phyloP scores from a whole-genome alignment of 768 basidiomycete genomes.

The Candolleomyces aberdarensis region DNA sequence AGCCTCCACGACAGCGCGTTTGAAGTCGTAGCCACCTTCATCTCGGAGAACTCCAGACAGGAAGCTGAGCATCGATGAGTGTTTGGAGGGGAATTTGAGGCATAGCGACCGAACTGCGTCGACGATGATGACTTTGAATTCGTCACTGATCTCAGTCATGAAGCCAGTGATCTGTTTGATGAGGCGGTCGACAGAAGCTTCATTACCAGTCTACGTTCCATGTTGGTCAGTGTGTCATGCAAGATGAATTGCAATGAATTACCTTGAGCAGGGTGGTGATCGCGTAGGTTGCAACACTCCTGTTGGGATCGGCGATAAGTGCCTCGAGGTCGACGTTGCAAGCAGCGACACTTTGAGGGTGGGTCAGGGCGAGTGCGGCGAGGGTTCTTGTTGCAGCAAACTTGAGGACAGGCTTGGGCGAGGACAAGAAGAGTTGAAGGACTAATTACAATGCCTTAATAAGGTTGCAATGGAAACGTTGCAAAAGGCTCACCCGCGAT shows the following conservation, averaged over 20 bases:
- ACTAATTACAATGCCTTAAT: slow-evolving; percentile 42
- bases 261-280: slow-evolving; percentile 98
- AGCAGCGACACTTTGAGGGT: slow-evolving; percentile 81
- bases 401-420: slow-evolving; percentile 91
- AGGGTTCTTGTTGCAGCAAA: slow-evolving; percentile 97
- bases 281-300: slow-evolving; percentile 96
- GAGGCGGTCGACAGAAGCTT: slow-evolving; percentile 96
- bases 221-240: background rate
- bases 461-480: background rate
- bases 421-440: slow-evolving; percentile 92
- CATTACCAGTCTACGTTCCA: slow-evolving; percentile 85
- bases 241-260: background rate
- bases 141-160: slow-evolving; percentile 99
- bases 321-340: slow-evolving; percentile 98
- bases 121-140: slow-evolving; percentile 99
- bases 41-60: slow-evolving; percentile 94
- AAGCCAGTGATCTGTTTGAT: slow-evolving; percentile 99
- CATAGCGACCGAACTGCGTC: slow-evolving; percentile 97
- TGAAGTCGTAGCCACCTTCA: slow-evolving; percentile 99
- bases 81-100: slow-evolving; percentile 97
- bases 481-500: slow-evolving; percentile 70
- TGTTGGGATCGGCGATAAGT: slow-evolving; percentile 91
- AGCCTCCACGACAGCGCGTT: slow-evolving; percentile 97
- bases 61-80: slow-evolving; percentile 96
- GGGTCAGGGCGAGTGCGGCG: slow-evolving; percentile 80